Evolutionary conservation across 2,329 filamentous ascomycete genomes (phyloP).

Genomic region (Fusarium sacchari): DNA sequence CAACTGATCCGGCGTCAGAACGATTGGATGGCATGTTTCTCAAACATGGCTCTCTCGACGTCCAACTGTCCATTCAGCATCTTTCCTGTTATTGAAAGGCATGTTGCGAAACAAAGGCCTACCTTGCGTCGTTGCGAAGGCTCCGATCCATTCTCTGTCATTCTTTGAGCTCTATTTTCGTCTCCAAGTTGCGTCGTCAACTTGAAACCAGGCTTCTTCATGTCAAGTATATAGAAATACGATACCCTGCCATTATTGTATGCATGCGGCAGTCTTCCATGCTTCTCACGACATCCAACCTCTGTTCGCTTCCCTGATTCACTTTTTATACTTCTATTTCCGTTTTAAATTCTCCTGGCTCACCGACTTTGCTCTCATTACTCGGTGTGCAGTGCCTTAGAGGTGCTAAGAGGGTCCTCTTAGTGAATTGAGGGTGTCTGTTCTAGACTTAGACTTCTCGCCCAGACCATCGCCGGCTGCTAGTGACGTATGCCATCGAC

Average conservation of each 20-base stretch:
- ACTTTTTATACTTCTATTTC: conserved; percentile 6
- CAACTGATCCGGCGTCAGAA: conserved; percentile 24
- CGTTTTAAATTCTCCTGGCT: conserved; percentile 19
- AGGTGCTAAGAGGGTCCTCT: conserved; percentile 27
- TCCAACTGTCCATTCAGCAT: conserved; percentile 9
- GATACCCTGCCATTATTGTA: conserved; percentile 17
- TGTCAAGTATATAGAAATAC: conserved; percentile 35
- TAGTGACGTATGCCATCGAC: conserved; percentile 42
- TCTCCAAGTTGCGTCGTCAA: conserved; percentile 1
- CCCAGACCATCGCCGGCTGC: conserved; percentile 32
- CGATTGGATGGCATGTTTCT: conserved; percentile 26
- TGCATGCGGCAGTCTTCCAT: conserved; percentile 16
- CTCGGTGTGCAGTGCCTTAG: conserved; percentile 18
- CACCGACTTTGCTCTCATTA: conserved; percentile 34
- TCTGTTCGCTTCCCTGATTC: conserved; percentile 21
- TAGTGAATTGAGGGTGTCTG: conserved; percentile 36
- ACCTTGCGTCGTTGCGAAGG: conserved; percentile 12
- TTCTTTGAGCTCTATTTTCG: conserved; percentile 30
- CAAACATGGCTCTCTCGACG: conserved; percentile 4
- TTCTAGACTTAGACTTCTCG: conserved; percentile 40
- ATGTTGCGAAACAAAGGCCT: conserved; percentile 25
- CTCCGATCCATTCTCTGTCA: conserved; percentile 7
- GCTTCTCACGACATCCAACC: neutral
- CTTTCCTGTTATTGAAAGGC: neutral
- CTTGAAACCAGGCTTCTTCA: conserved; percentile 10